Evolutionary conservation across 2,329 filamentous ascomycete genomes (phyloP).

Genomic region (Aspergillus felis): DNA sequence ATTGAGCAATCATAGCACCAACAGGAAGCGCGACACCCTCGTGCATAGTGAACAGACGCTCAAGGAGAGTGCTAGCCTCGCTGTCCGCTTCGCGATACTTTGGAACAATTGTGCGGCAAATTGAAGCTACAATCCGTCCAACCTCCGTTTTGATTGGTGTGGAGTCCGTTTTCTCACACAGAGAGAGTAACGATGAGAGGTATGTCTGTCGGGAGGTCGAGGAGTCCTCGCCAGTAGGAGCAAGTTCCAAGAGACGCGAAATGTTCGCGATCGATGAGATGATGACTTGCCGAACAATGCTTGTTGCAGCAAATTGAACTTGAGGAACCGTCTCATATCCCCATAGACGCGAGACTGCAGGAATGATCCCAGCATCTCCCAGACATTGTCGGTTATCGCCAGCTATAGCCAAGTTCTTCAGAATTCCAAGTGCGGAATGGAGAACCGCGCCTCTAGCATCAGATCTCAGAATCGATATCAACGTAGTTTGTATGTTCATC

Average conservation of each 20-base stretch:
- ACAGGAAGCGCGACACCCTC: slow-evolving; percentile 36
- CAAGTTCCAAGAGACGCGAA: slow-evolving; percentile 30
- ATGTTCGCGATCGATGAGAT: slow-evolving; percentile 37
- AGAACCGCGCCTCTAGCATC: slow-evolving; percentile 39
- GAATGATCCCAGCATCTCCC: slow-evolving; percentile 37
- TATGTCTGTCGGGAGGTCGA: slow-evolving; percentile 32
- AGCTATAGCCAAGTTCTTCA: slow-evolving; percentile 47
- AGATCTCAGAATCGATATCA: slow-evolving; percentile 39
- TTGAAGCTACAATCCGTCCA: slow-evolving; percentile 43
- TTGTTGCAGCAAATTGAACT: slow-evolving; percentile 43
- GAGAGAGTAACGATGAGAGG: slow-evolving; percentile 39
- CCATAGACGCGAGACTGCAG: slow-evolving; percentile 38
- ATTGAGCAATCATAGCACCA: slow-evolving; percentile 43
- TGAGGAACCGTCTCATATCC: slow-evolving; percentile 40
- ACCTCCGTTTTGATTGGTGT: slow-evolving; percentile 45
- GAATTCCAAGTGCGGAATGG: slow-evolving; percentile 43
- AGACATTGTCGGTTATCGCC: slow-evolving; percentile 38
- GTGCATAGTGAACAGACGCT: slow-evolving; percentile 34
- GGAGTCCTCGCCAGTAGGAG: slow-evolving; percentile 27
- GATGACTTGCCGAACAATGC: slow-evolving; percentile 39
- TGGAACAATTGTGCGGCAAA: slow-evolving; percentile 39
- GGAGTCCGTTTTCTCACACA: slow-evolving; percentile 42
- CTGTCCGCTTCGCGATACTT: slow-evolving; percentile 20
- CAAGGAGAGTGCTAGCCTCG: slow-evolving; percentile 22
- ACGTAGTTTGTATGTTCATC: slow-evolving; percentile 35